These are phyloP conservation scores for Plasmopara muralis DNA, from an alignment of 352 stramenopile species.

Conservation along the genomic window DNA sequence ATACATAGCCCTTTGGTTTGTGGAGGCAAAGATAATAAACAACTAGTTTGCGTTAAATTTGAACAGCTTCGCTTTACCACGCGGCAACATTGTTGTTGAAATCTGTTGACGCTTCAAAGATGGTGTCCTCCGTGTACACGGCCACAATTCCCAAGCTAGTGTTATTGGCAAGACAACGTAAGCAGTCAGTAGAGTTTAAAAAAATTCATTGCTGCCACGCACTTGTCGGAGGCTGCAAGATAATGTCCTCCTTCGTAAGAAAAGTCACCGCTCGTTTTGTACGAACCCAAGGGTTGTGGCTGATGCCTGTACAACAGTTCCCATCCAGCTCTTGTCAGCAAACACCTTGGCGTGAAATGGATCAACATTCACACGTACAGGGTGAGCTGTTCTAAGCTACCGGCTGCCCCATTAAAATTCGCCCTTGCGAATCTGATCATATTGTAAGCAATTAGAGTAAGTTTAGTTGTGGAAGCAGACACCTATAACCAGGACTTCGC, in stretches of 20 bases:
- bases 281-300: conserved; percentile 19
- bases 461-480: not conserved
- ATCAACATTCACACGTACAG: conserved; percentile 21
- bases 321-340: not conserved
- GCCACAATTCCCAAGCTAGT: conserved; percentile 45
- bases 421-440: conserved; percentile 32
- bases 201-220: conserved; percentile 6
- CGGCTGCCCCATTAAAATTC: conserved; percentile 20
- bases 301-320: conserved; percentile 11
- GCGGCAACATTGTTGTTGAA: conserved; percentile 8
- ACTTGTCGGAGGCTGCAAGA: conserved; percentile 75
- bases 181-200: conserved; percentile 4
- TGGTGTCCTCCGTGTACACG: conserved; percentile 37
- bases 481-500: conserved; percentile 2
- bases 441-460: not conserved
- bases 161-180: conserved; percentile 2
- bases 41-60: conserved; percentile 9
- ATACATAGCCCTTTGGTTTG: not conserved
- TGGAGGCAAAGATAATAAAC: not conserved
- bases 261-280: conserved; percentile 76
- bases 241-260: conserved; percentile 40
- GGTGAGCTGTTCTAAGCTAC: conserved; percentile 24
- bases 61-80: conserved; percentile 8
- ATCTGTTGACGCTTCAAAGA: conserved; percentile 15
- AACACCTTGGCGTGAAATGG: not conserved